A percentile compares a stretch with the other conserved stretches of the same genome.
phyloP scores from a whole-genome alignment of 148 eudicot species.

The Tetragonia tetragonoides region DNA sequence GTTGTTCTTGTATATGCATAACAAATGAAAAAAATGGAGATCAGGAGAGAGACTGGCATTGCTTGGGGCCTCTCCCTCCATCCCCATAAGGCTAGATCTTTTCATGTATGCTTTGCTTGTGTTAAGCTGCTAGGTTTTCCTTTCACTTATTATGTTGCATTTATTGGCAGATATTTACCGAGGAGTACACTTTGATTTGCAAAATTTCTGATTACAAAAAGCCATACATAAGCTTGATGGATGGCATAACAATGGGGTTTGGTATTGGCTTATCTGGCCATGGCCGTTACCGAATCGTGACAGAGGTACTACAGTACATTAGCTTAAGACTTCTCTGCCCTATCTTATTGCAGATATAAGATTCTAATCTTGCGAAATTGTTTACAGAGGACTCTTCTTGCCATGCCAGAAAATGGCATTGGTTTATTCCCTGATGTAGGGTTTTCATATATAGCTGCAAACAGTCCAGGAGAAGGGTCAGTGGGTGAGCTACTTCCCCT shows the following conservation, averaged over 20 bases:
- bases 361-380: constrained; percentile 8
- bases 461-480: constrained; percentile 88
- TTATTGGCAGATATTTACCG: constrained; percentile 64
- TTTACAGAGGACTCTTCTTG: constrained; percentile 82
- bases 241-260: constrained; percentile 96
- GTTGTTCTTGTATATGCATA: too few species aligned
- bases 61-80: too few species aligned
- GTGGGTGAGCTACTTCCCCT: constrained; percentile 53
- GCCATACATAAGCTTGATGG: constrained; percentile 93
- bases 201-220: constrained; percentile 80
- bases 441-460: constrained; percentile 88
- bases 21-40: too few species aligned
- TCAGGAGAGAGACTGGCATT: too few species aligned
- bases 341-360: neutral
- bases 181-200: constrained; percentile 92
- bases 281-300: constrained; percentile 83
- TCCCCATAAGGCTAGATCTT: too few species aligned
- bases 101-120: neutral
- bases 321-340: neutral
- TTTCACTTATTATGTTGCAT: constrained; percentile 1
- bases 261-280: constrained; percentile 98
- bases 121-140: neutral
- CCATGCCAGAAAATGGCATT: constrained; percentile 97
- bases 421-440: constrained; percentile 99
- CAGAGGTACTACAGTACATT: constrained; percentile 55